Conservation (phyloP, 169 alveolate species). For the Babesia sp. region DNA sequence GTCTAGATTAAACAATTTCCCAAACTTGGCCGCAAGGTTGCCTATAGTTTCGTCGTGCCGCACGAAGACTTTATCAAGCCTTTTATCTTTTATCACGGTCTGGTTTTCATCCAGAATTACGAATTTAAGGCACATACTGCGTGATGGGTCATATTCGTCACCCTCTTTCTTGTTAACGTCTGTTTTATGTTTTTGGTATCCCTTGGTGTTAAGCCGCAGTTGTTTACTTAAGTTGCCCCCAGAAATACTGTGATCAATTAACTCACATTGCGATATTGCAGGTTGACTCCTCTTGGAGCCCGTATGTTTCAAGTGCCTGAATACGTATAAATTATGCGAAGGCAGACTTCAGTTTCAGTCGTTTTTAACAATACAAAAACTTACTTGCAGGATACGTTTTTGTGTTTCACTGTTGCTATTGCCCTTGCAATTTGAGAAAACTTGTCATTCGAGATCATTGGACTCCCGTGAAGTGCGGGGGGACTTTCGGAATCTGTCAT, state of each 20-base stretch:
- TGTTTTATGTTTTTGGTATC: background rate
- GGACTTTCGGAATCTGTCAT: background rate
- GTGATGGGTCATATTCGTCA: background rate
- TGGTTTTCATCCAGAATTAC: constrained; percentile 49
- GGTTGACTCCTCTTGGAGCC: no score
- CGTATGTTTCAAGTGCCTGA: no score
- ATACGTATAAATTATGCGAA: no score
- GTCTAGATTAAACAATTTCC: constrained; percentile 48
- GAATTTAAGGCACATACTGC: constrained; percentile 45
- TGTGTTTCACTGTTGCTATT: background rate
- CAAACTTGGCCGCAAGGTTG: constrained; percentile 51
- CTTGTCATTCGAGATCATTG: background rate
- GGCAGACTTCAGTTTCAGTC: no score
- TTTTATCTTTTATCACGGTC: constrained; percentile 39
- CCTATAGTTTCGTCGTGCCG: constrained; percentile 52
- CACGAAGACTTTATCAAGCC: constrained; percentile 44
- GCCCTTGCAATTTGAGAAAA: background rate
- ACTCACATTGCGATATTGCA: background rate
- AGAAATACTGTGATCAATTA: background rate
- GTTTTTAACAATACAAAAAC: no score
- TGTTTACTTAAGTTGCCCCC: background rate
- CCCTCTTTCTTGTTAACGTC: background rate
- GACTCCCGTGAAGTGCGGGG: background rate
- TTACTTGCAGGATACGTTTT: background rate
- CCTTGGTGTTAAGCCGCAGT: background rate